Evolutionary conservation across 208 protist species (phyloP), one percentile per base, ranked within the genome.

Genomic region (Tritrichomonas foetus): DNA sequence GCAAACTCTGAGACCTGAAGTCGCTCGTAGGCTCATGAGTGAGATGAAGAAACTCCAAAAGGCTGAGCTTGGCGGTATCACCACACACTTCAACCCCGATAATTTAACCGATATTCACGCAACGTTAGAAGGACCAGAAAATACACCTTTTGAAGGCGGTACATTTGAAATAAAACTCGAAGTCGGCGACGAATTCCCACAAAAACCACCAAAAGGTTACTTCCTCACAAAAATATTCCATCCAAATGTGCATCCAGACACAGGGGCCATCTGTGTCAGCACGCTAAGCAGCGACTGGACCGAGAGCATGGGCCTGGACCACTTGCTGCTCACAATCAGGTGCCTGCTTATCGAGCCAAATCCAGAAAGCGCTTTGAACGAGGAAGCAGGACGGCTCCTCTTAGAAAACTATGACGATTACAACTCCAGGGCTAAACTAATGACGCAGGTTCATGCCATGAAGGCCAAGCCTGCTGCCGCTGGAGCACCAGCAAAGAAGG

Each of bases 151-250:
- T 93, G 82, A 93, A 66, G 55, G 55, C 8, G 82, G 82, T n/a
- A 36, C 41, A 66, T 93, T 93, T 30, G 27, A 66, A 13, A 41
- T 93, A 8, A 57, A 66, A 57, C 50, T 93, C 13, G 50, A 93
- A 66, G 47, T 93, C 66, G 82, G 55, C 22, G 82, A 66, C 2
- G 82, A 93, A 20, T 93, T 93, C 41, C 82, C 82, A 39, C 47
- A 57, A 33, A 66, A 69, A 47, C 82, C 82, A 69, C 82, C 82
- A 66, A 93, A 93, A 66, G 82, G 82, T 30, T 93, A 93, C 78
- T 99, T 99, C 95, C 94, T 97, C 64, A 99, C 98, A 11, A 98
- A 98, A 93, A 99, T 99, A 72, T 99, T 99, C 95, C 98, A 99
- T 95, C 98, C 98, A 11, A 99, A 99, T 96, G 97, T 99, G 22